Base-by-base conservation (phyloP, 2,329 filamentous ascomycete species). In the Drechmeria coniospora region DNA sequence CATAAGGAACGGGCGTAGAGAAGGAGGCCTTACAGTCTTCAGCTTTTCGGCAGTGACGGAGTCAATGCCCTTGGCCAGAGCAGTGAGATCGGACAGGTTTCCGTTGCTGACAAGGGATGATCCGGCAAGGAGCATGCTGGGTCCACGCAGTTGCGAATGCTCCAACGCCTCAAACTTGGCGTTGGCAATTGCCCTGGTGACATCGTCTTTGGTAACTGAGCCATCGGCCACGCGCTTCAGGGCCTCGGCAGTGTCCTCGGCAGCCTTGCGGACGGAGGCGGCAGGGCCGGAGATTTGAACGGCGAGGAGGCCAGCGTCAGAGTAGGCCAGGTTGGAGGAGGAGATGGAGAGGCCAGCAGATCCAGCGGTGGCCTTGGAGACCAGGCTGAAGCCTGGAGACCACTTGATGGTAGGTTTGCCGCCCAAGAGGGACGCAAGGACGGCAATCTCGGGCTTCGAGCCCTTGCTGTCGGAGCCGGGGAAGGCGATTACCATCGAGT, bases 381-480 rank as follows among this genome's bases (percentile, higher is more conserved):
- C 72, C 36, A 94, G 68, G 33, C 81, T 87, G 68, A 93, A 95
- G 44, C 90, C 90, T 37, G 82, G 62, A 28, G 82, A 77, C 87
- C 87, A 98, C 67, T 95, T 98, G 65, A 95, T 84, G 56, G 64
- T 79, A 30, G 84, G 79, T 57, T 92, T 63, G 36, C 87, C 90
- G 49, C 90, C 90, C 28, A 98, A 79, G 13, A 98, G 75, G 38
- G 84, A 74, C 32, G 80, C 74, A 31, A 98, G 75, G 37, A 98
- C 84, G 37, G 79, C 71, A 38, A 83, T 71, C 59, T 94, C 86
- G 31, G 90, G 81, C 66, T 93, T 92, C 66, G 81, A 83, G 45
- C 73, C 74, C 38, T 66, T 65, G 43, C 77, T 74, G 57, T 82
- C 79, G 37, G 83, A 84, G 34, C 87, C 86, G 32, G 84, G 80